phyloP scores from a whole-genome alignment of 345 rosid genomes.

The Euphorbia pulcherrima region DNA sequence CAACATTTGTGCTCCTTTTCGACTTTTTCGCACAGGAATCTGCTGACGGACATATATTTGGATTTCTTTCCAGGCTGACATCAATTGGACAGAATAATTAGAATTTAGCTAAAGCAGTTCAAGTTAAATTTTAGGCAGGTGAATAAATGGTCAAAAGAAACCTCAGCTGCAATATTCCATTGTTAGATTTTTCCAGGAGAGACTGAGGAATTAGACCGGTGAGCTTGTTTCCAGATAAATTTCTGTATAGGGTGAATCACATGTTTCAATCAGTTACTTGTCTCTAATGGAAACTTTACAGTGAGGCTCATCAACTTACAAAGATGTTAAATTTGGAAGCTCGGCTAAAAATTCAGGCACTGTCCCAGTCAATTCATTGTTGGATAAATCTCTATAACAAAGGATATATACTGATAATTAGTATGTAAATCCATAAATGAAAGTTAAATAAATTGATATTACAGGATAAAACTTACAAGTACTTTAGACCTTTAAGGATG shows the following conservation, averaged over 20 bases:
- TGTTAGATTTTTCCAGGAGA: background rate
- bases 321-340: background rate
- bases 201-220: slow-evolving; percentile 1
- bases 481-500: background rate
- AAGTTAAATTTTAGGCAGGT: background rate
- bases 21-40: background rate
- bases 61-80: slow-evolving; percentile 2
- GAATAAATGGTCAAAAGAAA: background rate
- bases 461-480: background rate
- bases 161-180: slow-evolving; percentile 2
- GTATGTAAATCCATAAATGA: too few relatives aligned
- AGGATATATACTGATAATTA: background rate
- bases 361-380: slow-evolving; percentile 6
- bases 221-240: slow-evolving; percentile 6
- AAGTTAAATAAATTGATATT: background rate
- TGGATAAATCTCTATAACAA: slow-evolving; percentile 12
- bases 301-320: slow-evolving; percentile 1
- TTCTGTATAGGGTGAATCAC: background rate
- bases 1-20: background rate
- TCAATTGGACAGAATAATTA: too few relatives aligned
- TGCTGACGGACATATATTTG: background rate
- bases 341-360: slow-evolving; percentile 7
- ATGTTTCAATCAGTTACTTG: background rate
- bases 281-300: background rate
- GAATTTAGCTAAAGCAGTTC: background rate